Evolutionary conservation across 1,284 basidiomycete species (phyloP).

Genomic region (Wolfiporia cocos): DNA sequence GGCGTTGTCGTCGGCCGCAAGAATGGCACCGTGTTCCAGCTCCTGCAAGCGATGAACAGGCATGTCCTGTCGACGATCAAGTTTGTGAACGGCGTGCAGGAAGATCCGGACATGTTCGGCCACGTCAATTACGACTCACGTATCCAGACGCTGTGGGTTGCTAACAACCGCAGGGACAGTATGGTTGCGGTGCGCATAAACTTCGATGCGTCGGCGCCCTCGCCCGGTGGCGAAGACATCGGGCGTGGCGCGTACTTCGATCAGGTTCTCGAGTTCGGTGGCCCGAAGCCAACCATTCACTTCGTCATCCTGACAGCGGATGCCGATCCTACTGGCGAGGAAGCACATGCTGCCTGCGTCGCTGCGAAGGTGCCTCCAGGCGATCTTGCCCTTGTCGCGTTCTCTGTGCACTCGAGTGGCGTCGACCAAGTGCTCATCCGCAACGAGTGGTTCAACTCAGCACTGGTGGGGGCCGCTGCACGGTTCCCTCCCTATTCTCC

Average conservation of each 20-base stretch:
- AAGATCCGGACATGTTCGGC: conserved; percentile 79
- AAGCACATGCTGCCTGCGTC: conserved; percentile 73
- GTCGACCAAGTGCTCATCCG: conserved; percentile 80
- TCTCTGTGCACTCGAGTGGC: conserved; percentile 75
- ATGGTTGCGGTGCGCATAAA: conserved; percentile 72
- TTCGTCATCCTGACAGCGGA: conserved; percentile 79
- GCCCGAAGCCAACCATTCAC: conserved; percentile 79
- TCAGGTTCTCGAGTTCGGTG: conserved; percentile 73
- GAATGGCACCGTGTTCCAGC: conserved; percentile 75
- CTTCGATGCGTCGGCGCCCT: conserved; percentile 51
- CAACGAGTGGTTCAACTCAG: conserved; percentile 74
- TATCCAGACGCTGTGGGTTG: conserved; percentile 79
- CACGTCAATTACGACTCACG: conserved; percentile 76
- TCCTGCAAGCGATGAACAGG: conserved; percentile 64
- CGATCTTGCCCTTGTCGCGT: conserved; percentile 73
- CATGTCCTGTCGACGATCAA: conserved; percentile 71
- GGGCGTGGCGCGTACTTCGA: conserved; percentile 58
- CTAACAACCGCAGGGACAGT: conserved; percentile 76
- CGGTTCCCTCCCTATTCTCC: conserved; percentile 54
- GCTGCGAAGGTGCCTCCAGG: conserved; percentile 72
- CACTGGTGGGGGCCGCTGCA: conserved; percentile 44
- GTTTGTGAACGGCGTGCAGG: conserved; percentile 60
- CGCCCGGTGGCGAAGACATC: conserved; percentile 49
- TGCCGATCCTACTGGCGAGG: conserved; percentile 71
- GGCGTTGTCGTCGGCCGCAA: conserved; percentile 74